phyloP scores from a whole-genome alignment of 208 protist genomes.

The Tritrichomonas musculus region DNA sequence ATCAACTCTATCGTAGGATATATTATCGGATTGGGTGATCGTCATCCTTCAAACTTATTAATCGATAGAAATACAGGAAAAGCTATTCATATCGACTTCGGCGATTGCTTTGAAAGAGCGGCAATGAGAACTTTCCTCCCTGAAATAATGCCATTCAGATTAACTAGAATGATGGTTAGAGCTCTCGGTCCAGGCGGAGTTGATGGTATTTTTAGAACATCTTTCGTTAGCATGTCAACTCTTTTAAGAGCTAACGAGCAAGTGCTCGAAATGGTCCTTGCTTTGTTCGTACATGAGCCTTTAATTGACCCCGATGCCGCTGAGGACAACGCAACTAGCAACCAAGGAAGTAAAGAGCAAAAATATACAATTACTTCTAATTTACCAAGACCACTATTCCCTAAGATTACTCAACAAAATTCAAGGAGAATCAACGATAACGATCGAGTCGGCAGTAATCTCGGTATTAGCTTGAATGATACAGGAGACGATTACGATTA shows the following conservation, averaged over 20 bases:
- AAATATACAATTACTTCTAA: neutral
- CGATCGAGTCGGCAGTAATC: no score
- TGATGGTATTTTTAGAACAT: neutral
- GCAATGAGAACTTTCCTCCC: conserved; percentile 9
- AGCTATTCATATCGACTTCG: conserved; percentile 29
- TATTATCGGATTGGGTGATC: conserved; percentile 10
- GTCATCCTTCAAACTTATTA: conserved; percentile 9
- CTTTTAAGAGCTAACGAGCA: neutral
- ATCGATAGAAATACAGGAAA: neutral
- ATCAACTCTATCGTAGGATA: conserved; percentile 8
- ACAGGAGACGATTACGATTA: no score
- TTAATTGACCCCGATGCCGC: neutral
- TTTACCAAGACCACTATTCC: no score
- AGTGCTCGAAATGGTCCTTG: neutral
- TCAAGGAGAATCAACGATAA: no score
- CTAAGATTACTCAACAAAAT: no score
- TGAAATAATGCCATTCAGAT: conserved; percentile 29
- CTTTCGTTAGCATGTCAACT: neutral
- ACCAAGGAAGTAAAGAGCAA: neutral
- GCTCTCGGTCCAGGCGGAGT: neutral
- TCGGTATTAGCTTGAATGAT: no score
- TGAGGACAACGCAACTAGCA: no score
- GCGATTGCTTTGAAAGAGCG: conserved; percentile 44
- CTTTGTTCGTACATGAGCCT: conserved; percentile 6
- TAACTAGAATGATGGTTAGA: conserved; percentile 18